Conservation (phyloP, 192 early-diverging fungal genomes). For the Coemansia sp. region DNA sequence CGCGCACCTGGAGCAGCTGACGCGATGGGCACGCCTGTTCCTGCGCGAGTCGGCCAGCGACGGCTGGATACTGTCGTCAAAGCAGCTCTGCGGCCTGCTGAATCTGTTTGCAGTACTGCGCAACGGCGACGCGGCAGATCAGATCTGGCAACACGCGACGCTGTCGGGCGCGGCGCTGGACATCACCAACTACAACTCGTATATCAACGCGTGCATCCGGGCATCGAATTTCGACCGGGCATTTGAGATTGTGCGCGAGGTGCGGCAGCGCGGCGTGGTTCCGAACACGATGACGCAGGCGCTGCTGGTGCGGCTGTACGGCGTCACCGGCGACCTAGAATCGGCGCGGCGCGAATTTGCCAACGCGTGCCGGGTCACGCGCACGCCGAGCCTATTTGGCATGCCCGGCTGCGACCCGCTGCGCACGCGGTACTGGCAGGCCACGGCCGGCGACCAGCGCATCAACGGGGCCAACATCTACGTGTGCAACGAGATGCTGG, state of each 20-base stretch:
- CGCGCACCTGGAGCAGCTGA: not conserved
- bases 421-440: slow-evolving; percentile 9
- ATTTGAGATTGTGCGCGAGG: slow-evolving; percentile 12
- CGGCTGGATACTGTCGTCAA: not conserved
- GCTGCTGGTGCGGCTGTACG: slow-evolving; percentile 19
- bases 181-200: slow-evolving; percentile 25
- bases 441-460: slow-evolving; percentile 1
- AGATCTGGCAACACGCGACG: slow-evolving; percentile 35
- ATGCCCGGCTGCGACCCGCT: not conserved
- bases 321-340: slow-evolving; percentile 21
- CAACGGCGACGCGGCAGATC: slow-evolving; percentile 9
- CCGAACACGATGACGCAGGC: slow-evolving; percentile 17
- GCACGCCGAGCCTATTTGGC: no score
- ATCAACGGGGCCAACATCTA: slow-evolving; percentile 1
- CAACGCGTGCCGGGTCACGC: slow-evolving; percentile 5
- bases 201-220: slow-evolving; percentile 10
- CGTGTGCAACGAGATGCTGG: slow-evolving; percentile 33
- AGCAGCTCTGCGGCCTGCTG: slow-evolving; percentile 9
- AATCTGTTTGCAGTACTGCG: slow-evolving; percentile 2
- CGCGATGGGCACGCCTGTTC: not conserved
- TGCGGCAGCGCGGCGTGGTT: slow-evolving; percentile 10
- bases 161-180: slow-evolving; percentile 21
- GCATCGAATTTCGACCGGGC: slow-evolving; percentile 16
- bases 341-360: slow-evolving; percentile 22
- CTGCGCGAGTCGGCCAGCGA: not conserved